Evolutionary conservation across 1,284 basidiomycete genomes (phyloP), one percentile per base, ranked within the genome.

Genomic region (Rhizoctonia solani): DNA sequence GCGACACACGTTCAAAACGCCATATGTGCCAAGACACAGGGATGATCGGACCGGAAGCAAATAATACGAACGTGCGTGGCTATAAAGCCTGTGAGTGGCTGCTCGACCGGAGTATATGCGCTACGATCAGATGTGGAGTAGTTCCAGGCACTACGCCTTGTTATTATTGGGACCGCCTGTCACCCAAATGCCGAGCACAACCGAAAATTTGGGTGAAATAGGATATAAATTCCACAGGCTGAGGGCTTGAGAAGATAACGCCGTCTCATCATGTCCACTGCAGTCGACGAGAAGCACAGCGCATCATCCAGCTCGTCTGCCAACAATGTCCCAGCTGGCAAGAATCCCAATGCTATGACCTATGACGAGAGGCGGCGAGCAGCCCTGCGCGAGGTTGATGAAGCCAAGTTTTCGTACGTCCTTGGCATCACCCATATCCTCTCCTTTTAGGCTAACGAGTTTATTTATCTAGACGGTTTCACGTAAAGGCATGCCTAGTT

Each of bases 331-430:
- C 56, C 41, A 4, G 56, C 44, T 11, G 44, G 30, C 4, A 42
- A 37, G 19, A 42, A 59, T 16, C 9, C 44, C 29, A 59, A 59
- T 25, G 42, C 39, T 25, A 44, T 63, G 68, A 68, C 71, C 34
- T 72, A 74, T 16, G 74, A 79, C 69, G 80, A 83, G 70, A 76
- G 76, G 46, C 83, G 89, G 72, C 81, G 86, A n/a, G 86, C 85
- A 39, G 89, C 89, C 39, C 80, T 92, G 50, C 83, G 86, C 32
- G 88, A 90, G 74, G 83, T 92, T 66, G 89, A 91, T 75, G 87
- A 89, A 73, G 89, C 89, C 63, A 81, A 82, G 68, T 90, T 91
- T 75, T 86, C 84, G 80, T 87, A 47, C 74, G 56, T 72, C 13
- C 42, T 58, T 32, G 23, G 32, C 56, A 25, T 30, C 61, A 49